phyloP scores from a whole-genome alignment of 352 stramenopile species.

The Globisporangium cylindrosporum region DNA sequence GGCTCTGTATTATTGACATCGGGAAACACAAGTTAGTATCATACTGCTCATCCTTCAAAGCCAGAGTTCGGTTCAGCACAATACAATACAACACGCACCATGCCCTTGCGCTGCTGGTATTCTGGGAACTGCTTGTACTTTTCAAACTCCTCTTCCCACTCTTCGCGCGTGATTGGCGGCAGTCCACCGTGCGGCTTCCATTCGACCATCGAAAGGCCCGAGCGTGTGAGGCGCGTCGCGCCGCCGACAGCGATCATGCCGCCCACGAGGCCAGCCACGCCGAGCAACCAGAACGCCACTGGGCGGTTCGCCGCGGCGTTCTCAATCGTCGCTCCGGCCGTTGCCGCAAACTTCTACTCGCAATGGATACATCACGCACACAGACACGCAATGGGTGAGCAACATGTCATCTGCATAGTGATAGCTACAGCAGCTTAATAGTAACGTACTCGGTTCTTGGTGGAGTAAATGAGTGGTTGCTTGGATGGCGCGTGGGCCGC shows the following conservation, averaged over 20 bases:
- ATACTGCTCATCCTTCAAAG: background rate
- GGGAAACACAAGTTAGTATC: constrained; percentile 1
- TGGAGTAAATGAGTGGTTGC: constrained; percentile 60
- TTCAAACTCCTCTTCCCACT: constrained; percentile 97
- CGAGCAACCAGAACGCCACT: constrained; percentile 94
- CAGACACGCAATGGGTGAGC: background rate
- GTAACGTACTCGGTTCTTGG: constrained; percentile 60
- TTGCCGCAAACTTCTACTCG: constrained; percentile 43
- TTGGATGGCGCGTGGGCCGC: constrained; percentile 25
- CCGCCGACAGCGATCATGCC: constrained; percentile 98
- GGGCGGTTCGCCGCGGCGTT: constrained; percentile 82
- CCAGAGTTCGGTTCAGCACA: background rate
- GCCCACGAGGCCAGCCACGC: constrained; percentile 92
- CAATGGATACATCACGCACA: constrained; percentile 16
- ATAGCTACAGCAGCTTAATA: no score
- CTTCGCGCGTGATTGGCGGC: constrained; percentile 88
- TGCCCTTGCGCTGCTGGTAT: constrained; percentile 94
- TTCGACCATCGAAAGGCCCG: constrained; percentile 95
- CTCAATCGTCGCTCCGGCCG: constrained; percentile 63
- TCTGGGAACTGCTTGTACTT: constrained; percentile 99
- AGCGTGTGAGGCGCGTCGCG: constrained; percentile 96
- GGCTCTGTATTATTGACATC: constrained; percentile 52
- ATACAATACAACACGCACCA: constrained; percentile 35
- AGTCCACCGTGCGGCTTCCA: constrained; percentile 95
- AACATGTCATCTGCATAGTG: no score